These are phyloP conservation scores for Solanum appendiculatum DNA, from an alignment of 257 asterid species.

Conservation along the genomic window DNA sequence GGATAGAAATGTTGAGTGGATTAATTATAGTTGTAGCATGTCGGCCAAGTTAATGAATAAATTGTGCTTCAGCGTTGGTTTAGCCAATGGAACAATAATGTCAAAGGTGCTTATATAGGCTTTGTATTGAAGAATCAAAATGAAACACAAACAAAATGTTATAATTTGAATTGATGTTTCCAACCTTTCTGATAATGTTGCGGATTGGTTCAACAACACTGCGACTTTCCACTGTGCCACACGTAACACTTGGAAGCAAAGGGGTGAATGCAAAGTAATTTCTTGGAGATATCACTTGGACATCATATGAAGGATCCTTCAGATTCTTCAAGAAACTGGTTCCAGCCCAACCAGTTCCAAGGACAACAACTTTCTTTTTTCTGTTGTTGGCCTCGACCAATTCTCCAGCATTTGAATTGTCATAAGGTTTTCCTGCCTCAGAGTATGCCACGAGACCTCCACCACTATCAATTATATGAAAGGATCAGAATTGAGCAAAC, in stretches of 20 bases:
- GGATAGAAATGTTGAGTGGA: background rate
- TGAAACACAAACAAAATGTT: background rate
- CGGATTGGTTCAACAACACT: slow-evolving; percentile 95
- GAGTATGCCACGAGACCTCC: slow-evolving; percentile 75
- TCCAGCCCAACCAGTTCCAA: slow-evolving; percentile 99
- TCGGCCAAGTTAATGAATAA: background rate
- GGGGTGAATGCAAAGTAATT: slow-evolving; percentile 96
- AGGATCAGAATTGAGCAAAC: background rate
- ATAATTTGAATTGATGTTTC: background rate
- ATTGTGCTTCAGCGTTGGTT: background rate
- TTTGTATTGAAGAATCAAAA: background rate
- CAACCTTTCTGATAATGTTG: slow-evolving; percentile 77
- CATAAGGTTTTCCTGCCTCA: slow-evolving; percentile 51
- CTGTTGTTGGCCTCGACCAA: slow-evolving; percentile 27
- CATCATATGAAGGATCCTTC: slow-evolving; percentile 64
- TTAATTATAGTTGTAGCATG: background rate
- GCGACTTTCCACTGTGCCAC: slow-evolving; percentile 93
- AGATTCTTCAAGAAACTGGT: slow-evolving; percentile 74
- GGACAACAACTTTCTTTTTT: slow-evolving; percentile 82
- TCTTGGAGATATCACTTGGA: slow-evolving; percentile 93
- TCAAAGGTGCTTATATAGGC: background rate
- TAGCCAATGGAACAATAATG: background rate
- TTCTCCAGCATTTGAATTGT: slow-evolving; percentile 20
- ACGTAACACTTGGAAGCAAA: slow-evolving; percentile 87
- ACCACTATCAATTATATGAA: slow-evolving; percentile 40